These are phyloP conservation scores for Linum lewisii DNA, from an alignment of 345 rosid genomes.

Conservation along the genomic window DNA sequence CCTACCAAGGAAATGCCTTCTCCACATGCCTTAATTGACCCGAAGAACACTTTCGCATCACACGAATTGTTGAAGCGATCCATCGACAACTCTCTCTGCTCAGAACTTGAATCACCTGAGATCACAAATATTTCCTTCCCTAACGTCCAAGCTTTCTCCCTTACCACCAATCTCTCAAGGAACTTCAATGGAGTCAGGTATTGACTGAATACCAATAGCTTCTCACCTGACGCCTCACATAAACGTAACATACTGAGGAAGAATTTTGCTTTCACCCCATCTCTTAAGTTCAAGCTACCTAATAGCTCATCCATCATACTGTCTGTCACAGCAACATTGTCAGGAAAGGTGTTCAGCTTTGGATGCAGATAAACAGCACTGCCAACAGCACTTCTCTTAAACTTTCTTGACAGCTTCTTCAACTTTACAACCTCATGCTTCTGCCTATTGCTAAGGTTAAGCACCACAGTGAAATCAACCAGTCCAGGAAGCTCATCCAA, in stretches of 20 bases:
- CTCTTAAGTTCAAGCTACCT: constrained; percentile 37
- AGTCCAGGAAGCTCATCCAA: constrained; percentile 80
- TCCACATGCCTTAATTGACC: constrained; percentile 89
- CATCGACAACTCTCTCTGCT: constrained; percentile 65
- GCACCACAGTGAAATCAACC: constrained; percentile 61
- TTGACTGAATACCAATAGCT: constrained; percentile 78
- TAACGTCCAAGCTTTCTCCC: constrained; percentile 46
- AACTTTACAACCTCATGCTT: constrained; percentile 38
- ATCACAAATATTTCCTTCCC: constrained; percentile 62
- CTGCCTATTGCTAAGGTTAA: constrained; percentile 55
- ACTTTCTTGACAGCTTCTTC: constrained; percentile 34
- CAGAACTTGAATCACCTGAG: constrained; percentile 65
- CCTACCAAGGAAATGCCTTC: constrained; percentile 96
- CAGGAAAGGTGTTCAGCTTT: constrained; percentile 28
- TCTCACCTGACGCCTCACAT: constrained; percentile 59
- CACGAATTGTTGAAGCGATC: constrained; percentile 62
- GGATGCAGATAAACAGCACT: constrained; percentile 71
- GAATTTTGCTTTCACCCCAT: constrained; percentile 76
- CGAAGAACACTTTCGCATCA: constrained; percentile 73
- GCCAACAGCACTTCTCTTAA: constrained; percentile 56
- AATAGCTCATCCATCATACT: constrained; percentile 50
- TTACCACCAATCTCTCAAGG: constrained; percentile 45
- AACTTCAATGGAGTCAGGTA: constrained; percentile 61
- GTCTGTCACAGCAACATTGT: constrained; percentile 27
- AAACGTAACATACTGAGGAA: constrained; percentile 55